Base-by-base conservation (phyloP, 306 rosid species). In the Pachyrhizus erosus region DNA sequence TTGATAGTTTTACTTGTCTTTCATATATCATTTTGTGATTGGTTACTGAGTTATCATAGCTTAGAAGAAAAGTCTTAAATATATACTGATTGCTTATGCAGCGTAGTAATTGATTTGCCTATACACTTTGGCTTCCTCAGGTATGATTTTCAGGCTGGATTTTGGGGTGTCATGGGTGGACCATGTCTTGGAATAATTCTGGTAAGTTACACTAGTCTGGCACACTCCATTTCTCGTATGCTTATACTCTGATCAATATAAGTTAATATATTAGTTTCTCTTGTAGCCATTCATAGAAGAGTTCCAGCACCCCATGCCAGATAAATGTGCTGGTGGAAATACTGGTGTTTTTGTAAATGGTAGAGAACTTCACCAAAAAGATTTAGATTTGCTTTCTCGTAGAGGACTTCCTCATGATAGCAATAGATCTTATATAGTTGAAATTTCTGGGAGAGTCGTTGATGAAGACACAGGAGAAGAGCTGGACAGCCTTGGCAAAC, bases 221-320 rank as follows among this genome's bases (percentile, higher is more conserved):
- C 46, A 14, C 39, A 42, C 48, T 61, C 18, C 45, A 84, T 43
- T n/a, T 65, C 42, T 66, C 42, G 21, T 78, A 68, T 43, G 69
- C 39, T 79, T 45, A 60, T 78, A 23, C 39, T 75, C 37, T 23
- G 70, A 64, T 68, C 26, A 42, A 39, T 79, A 57, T 68, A 70
- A 75, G 70, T 83, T 70, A 77, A 72, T 27, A 12, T 7, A 75
- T 55, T 43, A 42, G 42, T 80, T 84, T 83, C 62, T 82, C 54
- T 79, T 90, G 97, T 97, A 96, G 99, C 94, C 99, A 37, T 89
- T 85, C 77, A 92, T 96, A 3, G 98, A 96, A 83, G 98, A 93
- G 82, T 92, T 96, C 82, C 91, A 89, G 69, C 76, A 90, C 82
- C 97, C 97, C 27, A 77, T 96, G 86, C 93, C 97, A 13, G 94